Conservation (phyloP, 1,284 basidiomycete species). For the Puccinia sorghi region DNA sequence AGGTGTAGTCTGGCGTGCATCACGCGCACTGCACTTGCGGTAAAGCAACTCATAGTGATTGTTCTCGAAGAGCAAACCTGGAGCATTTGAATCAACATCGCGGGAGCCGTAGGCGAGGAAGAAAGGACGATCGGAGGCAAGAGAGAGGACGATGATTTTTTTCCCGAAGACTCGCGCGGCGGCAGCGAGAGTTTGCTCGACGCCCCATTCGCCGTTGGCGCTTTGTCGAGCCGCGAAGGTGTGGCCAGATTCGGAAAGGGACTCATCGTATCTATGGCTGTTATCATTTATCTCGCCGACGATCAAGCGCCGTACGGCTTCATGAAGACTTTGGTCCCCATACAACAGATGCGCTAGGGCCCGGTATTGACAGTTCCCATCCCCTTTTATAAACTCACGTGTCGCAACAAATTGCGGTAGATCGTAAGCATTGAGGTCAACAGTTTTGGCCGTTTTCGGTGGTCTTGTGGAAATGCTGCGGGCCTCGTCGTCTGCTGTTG, state of each 20-base stretch:
- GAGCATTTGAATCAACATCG: neutral
- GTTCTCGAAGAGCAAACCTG: neutral
- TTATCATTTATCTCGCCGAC: neutral
- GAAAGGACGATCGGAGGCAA: neutral
- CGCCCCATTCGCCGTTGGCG: neutral
- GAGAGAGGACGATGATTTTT: neutral
- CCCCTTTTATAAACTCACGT: neutral
- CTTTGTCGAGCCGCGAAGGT: neutral
- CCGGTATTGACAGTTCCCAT: constrained; percentile 7
- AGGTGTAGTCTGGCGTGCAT: no score
- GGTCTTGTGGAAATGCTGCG: neutral
- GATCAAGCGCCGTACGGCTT: neutral
- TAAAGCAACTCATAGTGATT: neutral
- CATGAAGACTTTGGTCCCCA: neutral
- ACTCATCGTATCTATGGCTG: neutral
- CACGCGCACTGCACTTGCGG: no score
- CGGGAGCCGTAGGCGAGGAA: neutral
- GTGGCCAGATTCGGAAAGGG: neutral
- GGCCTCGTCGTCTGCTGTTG: neutral
- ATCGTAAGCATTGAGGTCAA: neutral
- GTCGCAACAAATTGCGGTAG: neutral
- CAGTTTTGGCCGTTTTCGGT: neutral
- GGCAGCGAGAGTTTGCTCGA: neutral
- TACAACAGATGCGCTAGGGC: neutral
- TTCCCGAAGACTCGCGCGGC: neutral